Evolutionary conservation across 176 grass and related monocot species (phyloP), one percentile per base, ranked within the genome.

Genomic region (Pontederia paniculata): DNA sequence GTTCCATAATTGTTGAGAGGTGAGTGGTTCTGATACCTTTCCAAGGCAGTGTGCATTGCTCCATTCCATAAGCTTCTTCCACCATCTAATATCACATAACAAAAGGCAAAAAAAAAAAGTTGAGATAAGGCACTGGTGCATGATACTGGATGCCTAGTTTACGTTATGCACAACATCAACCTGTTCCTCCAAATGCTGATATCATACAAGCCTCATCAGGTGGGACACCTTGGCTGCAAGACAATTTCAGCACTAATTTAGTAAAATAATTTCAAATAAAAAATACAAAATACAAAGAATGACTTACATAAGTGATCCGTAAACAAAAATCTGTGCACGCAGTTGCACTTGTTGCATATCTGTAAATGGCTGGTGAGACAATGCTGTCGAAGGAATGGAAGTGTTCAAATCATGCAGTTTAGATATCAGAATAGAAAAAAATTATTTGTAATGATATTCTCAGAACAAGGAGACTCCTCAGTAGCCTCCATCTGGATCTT

Each of bases 231-330:
- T 99, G 94, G 69, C 94, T 99, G 79, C 41, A 70, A 37, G 28
- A 37, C 28, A 37, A 37, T 37, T 37, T 2, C 5, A 5, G 28
- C 7, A 6, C 46, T 21, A 51, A 52, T 45, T 50, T 60, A n/a
- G 56, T 9, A 9, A 66, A 17, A 49, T 10, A 71, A 59, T 56
- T 60, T 28, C 6, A 67, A 70, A 46, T 42, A 74, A 66, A 59
- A 17, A 65, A 65, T n/a, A 64, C 58, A 60, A 54, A 54, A 12
- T n/a, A n/a, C 69, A 23, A 82, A 54, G 16, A 63, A 17, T 9
- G 66, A 91, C 78, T 93, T 49, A 99, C 94, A 99, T 99, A 52
- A 99, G 80, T 69, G 94, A 88, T 63, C 94, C 94, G 64, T 74
- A 80, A 54, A 80, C 77, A 80, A 64, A 73, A 48, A 80, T 80